Evolutionary conservation across 352 stramenopile genomes (phyloP), one percentile per base, ranked within the genome.

Genomic region (Globisporangium rhizosaccharum): DNA sequence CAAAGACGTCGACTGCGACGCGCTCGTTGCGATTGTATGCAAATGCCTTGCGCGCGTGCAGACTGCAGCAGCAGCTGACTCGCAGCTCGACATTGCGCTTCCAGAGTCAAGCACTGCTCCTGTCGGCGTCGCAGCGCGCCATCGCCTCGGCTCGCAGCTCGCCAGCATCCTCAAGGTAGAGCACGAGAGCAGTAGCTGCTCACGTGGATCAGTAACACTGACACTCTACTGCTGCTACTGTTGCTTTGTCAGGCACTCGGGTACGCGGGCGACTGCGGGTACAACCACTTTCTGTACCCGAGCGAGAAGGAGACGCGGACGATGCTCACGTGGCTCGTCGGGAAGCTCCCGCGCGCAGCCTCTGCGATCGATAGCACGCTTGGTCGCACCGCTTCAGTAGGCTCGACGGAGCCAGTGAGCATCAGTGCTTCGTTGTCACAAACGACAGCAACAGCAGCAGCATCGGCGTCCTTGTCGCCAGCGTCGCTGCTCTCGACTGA

Each of bases 231-330:
- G 8, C 14, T 55, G n/a, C 30, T 3, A 44, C 52, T n/a, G 41
- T 57, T 56, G 2, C 1, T 39, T 37, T 47, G 36, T 1, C 49
- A 93, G 84, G 77, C 89, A 28, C 67, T 92, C 14, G 87, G 87
- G 5, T 96, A 90, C 61, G 72, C 70, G 20, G 82, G 84, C 17
- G 85, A 96, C 52, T 94, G 84, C 56, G 85, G 87, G 0, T 96
- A 96, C 67, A 94, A 94, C 57, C 76, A 94, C 63, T 90, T 96
- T 49, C 61, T 96, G 59, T 96, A 96, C 62, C 87, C 87, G 18
- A 91, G 61, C 18, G 87, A 92, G 67, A 86, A 86, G 55, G 80
- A 92, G 50, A 92, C 87, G 53, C 75, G 81, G 12, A 75, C 68
- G 9, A 87, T 96, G 48, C 63, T 96, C 39, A 84, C 82, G 41